phyloP scores from a whole-genome alignment of 257 asterid genomes.

The Jacaranda copaia region DNA sequence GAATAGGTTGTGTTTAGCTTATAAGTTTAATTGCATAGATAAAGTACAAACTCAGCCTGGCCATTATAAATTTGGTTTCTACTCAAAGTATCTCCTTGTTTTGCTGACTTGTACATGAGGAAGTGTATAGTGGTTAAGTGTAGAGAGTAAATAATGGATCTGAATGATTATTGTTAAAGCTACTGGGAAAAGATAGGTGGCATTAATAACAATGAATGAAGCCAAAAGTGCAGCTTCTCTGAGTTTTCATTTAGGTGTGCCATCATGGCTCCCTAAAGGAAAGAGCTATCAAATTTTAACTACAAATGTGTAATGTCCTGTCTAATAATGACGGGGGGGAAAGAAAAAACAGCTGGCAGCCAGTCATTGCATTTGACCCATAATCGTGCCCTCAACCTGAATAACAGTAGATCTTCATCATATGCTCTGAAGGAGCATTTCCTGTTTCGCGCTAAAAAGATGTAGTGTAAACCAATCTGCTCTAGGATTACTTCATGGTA shows the following conservation, averaged over 20 bases:
- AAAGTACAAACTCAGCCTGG: background rate
- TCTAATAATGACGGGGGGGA: background rate
- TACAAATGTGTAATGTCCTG: background rate
- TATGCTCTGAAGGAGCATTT: background rate
- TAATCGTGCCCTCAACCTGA: background rate
- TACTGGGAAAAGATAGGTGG: background rate
- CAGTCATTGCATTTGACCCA: background rate
- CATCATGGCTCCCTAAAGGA: background rate
- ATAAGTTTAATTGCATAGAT: constrained; percentile 21
- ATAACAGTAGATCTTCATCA: background rate
- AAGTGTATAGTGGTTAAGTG: background rate
- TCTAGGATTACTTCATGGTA: background rate
- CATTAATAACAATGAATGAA: background rate
- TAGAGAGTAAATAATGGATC: background rate
- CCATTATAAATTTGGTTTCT: background rate
- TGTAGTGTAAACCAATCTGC: background rate
- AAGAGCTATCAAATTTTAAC: background rate
- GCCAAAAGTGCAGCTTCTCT: constrained; percentile 24
- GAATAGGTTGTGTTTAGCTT: constrained; percentile 13
- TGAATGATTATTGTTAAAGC: constrained; percentile 20
- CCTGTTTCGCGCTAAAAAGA: background rate
- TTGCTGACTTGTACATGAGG: constrained; percentile 18
- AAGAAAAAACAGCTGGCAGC: background rate
- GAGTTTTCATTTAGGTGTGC: background rate
- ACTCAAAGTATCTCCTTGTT: background rate